phyloP scores from a whole-genome alignment of 2,329 filamentous ascomycete genomes.

The Camillea tinctor region DNA sequence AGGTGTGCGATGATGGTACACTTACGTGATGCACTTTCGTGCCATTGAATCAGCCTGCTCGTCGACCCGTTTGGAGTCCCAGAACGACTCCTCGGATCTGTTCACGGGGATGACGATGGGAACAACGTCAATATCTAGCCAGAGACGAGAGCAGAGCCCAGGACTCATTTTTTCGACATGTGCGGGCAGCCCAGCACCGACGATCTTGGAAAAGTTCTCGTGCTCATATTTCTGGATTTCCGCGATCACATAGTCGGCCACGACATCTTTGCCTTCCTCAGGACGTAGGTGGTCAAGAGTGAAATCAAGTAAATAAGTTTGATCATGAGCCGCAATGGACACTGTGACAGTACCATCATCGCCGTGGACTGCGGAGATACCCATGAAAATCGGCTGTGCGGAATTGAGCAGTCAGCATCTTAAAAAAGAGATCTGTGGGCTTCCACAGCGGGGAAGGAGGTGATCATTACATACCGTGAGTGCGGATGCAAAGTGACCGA shows the following conservation, averaged over 20 bases:
- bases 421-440: not conserved
- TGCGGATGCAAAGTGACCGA: constrained; percentile 39
- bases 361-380: constrained; percentile 56
- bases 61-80: constrained; percentile 62
- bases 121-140: constrained; percentile 74
- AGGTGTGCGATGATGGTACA: constrained; percentile 9
- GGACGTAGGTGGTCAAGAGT: constrained; percentile 58
- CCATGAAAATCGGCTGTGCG: constrained; percentile 57
- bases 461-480: constrained; percentile 40
- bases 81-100: constrained; percentile 42
- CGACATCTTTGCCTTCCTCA: constrained; percentile 43
- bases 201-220: constrained; percentile 69
- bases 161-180: constrained; percentile 61
- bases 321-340: constrained; percentile 70
- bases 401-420: not conserved
- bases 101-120: constrained; percentile 62
- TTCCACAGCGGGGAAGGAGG: not conserved
- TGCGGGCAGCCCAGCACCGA: constrained; percentile 68
- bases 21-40: constrained; percentile 72
- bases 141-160: constrained; percentile 66
- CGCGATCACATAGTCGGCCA: constrained; percentile 59
- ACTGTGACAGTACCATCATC: constrained; percentile 55
- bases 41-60: constrained; percentile 82
- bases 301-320: constrained; percentile 73
- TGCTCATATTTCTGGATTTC: constrained; percentile 60